phyloP scores from a whole-genome alignment of 306 rosid genomes.

The Pyrus bretschneideri region DNA sequence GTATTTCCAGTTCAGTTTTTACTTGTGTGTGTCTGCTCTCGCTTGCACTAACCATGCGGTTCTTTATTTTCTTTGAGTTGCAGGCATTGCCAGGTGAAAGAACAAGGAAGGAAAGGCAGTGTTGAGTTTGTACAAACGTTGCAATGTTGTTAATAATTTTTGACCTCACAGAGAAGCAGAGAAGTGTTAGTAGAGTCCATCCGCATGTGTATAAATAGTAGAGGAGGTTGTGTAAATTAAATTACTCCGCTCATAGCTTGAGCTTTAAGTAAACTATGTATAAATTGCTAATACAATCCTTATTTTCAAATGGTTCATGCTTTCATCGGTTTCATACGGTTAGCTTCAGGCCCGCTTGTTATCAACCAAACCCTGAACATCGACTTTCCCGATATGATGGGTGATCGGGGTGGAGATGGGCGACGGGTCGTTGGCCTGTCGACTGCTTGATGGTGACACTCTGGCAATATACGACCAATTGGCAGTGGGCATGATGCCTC shows the following conservation, averaged over 20 bases:
- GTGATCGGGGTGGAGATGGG: too few relatives aligned
- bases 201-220: constrained; percentile 1
- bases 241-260: neutral
- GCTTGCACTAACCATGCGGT: neutral
- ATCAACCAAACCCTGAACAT: too few relatives aligned
- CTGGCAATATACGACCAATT: too few relatives aligned
- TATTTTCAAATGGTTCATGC: too few relatives aligned
- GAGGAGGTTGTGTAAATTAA: neutral
- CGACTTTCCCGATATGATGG: too few relatives aligned
- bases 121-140: constrained; percentile 13
- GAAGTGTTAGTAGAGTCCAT: neutral
- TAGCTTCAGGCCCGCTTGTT: too few relatives aligned
- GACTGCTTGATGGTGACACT: too few relatives aligned
- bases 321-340: too few relatives aligned
- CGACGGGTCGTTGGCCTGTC: too few relatives aligned
- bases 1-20: neutral
- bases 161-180: neutral
- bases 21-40: neutral
- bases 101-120: neutral
- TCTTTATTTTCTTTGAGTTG: constrained; percentile 17
- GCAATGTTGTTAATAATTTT: neutral
- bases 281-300: too few relatives aligned
- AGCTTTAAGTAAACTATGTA: too few relatives aligned
- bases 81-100: constrained; percentile 10
- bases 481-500: too few relatives aligned